Evolutionary conservation across 1,284 basidiomycete genomes (phyloP).

Genomic region (Rhodotorula glutinis): DNA sequence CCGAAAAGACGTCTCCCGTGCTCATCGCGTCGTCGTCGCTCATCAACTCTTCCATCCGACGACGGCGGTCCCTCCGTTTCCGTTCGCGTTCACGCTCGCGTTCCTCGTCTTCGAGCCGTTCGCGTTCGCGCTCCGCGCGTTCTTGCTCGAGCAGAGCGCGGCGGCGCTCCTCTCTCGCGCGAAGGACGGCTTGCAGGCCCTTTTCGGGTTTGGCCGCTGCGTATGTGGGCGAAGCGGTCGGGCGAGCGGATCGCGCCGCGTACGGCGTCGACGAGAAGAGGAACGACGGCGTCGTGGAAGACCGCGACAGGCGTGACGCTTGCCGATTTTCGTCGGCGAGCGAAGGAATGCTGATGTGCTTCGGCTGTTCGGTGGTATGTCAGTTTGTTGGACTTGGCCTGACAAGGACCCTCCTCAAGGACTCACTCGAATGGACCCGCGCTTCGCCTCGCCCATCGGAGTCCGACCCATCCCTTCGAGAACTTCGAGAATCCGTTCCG

Average conservation of each 20-base stretch:
- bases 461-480: slow-evolving; percentile 48
- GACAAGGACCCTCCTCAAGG: neutral
- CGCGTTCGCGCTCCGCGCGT: slow-evolving; percentile 31
- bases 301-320: slow-evolving; percentile 2
- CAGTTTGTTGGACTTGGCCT: neutral
- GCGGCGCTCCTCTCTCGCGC: slow-evolving; percentile 37
- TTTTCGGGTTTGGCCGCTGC: slow-evolving; percentile 7
- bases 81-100: slow-evolving; percentile 22
- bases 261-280: slow-evolving; percentile 9
- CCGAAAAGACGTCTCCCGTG: slow-evolving; percentile 4
- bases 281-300: neutral
- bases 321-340: neutral
- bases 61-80: slow-evolving; percentile 11
- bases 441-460: slow-evolving; percentile 43
- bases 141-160: slow-evolving; percentile 21
- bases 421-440: slow-evolving; percentile 16
- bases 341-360: slow-evolving; percentile 26
- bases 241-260: slow-evolving; percentile 6
- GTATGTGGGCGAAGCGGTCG: neutral
- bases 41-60: slow-evolving; percentile 24
- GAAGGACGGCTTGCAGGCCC: slow-evolving; percentile 27
- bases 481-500: slow-evolving; percentile 49
- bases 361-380: neutral
- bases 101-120: slow-evolving; percentile 13
- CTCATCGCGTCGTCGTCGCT: slow-evolving; percentile 22